Percentiles rank a stretch among this genome's conserved stretches.
Conservation (phyloP, 495 filamentous ascomycete genomes). For the Penicillium canariense region DNA sequence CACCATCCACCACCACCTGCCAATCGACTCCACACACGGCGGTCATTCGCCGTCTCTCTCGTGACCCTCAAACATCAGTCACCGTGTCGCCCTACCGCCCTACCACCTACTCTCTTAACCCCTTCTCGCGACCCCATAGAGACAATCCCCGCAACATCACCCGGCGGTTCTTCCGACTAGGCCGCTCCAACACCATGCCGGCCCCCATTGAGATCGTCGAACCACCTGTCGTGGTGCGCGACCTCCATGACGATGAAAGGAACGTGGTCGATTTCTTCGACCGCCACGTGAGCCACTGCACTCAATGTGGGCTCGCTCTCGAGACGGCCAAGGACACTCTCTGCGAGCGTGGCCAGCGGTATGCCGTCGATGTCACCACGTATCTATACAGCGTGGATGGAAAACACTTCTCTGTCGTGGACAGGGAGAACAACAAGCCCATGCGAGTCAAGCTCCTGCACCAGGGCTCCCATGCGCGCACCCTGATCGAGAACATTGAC, state of each 20-base stretch:
- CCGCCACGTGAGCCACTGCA: constrained; percentile 33
- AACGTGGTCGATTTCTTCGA: constrained; percentile 23
- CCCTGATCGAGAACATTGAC: constrained; percentile 48
- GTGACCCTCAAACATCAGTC: constrained; percentile 29
- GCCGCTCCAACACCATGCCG: constrained; percentile 38
- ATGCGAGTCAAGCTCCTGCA: constrained; percentile 51
- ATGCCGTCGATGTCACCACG: constrained; percentile 45
- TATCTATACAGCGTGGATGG: constrained; percentile 50
- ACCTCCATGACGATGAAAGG: constrained; percentile 44
- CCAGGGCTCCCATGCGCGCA: constrained; percentile 35
- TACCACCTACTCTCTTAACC: constrained; percentile 28
- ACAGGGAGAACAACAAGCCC: constrained; percentile 41
- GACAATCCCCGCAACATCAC: constrained; percentile 23
- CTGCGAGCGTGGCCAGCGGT: constrained; percentile 48
- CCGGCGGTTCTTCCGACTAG: constrained; percentile 17
- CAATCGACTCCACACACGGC: constrained; percentile 7
- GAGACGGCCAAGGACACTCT: constrained; percentile 36
- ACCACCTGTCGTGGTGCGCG: constrained; percentile 37
- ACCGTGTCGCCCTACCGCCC: constrained; percentile 36
- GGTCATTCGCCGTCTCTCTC: constrained; percentile 17
- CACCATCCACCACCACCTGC: background rate
- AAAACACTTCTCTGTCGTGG: constrained; percentile 47
- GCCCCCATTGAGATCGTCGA: constrained; percentile 23
- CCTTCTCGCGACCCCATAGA: constrained; percentile 16
- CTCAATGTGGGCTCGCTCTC: constrained; percentile 39